phyloP scores from a whole-genome alignment of 306 rosid species.

The Corylus avellana region DNA sequence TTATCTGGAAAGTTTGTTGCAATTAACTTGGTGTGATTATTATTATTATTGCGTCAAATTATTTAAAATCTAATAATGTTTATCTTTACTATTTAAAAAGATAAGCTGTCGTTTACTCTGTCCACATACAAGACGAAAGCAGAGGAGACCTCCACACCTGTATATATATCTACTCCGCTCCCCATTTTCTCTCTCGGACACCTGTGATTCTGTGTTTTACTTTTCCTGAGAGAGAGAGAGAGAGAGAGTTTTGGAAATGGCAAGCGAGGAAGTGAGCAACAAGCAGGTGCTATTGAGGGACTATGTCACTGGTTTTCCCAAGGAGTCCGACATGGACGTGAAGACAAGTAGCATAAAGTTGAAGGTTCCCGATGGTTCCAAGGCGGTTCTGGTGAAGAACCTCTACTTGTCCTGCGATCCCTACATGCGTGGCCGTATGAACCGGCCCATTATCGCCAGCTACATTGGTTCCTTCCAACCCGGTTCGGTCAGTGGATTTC shows the following conservation, averaged over 20 bases:
- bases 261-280: slow-evolving; percentile 36
- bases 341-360: background rate
- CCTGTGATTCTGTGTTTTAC: background rate
- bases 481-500: slow-evolving; percentile 25
- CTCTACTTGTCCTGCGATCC: slow-evolving; percentile 58
- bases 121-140: too few relatives aligned
- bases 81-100: too few relatives aligned
- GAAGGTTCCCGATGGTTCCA: slow-evolving; percentile 39
- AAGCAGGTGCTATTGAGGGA: slow-evolving; percentile 41
- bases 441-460: background rate
- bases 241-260: slow-evolving; percentile 23
- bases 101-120: too few relatives aligned
- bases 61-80: too few relatives aligned
- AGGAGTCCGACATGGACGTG: slow-evolving; percentile 40
- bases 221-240: background rate
- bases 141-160: too few relatives aligned
- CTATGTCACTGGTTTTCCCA: slow-evolving; percentile 33
- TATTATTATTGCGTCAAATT: too few relatives aligned
- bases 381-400: slow-evolving; percentile 36
- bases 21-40: too few relatives aligned
- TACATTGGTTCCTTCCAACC: slow-evolving; percentile 13
- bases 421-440: slow-evolving; percentile 42
- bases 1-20: too few relatives aligned
- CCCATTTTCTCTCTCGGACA: too few relatives aligned
- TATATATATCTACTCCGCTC: too few relatives aligned